Evolutionary conservation across 306 rosid genomes (phyloP).

Genomic region (Coriaria nepalensis): DNA sequence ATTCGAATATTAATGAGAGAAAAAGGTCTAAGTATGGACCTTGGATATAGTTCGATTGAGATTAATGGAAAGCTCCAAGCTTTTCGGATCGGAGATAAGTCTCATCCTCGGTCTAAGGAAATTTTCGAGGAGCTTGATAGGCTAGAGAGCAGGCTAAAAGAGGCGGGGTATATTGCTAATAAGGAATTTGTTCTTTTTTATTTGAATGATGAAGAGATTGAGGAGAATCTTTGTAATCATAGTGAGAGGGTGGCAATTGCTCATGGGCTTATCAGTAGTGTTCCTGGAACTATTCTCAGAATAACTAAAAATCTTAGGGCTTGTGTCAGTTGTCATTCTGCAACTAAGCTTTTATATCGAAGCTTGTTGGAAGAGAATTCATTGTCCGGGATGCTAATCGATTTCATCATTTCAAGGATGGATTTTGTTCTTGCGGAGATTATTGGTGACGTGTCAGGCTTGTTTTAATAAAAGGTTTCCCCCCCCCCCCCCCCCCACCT

Average conservation of each 20-base stretch:
- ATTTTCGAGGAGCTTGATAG: constrained; percentile 11
- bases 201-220: constrained; percentile 10
- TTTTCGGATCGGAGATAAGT: constrained; percentile 6
- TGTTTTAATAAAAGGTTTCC: too few species aligned
- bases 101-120: constrained; percentile 8
- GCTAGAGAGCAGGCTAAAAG: constrained; percentile 10
- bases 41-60: constrained; percentile 15
- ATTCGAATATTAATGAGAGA: constrained; percentile 11
- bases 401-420: constrained; percentile 11
- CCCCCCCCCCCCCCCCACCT: too few species aligned
- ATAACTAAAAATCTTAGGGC: constrained; percentile 11
- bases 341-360: constrained; percentile 10
- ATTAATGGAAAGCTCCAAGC: constrained; percentile 8
- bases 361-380: constrained; percentile 10
- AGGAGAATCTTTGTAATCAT: constrained; percentile 11
- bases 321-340: constrained; percentile 5
- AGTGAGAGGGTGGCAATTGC: constrained; percentile 14
- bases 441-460: constrained; percentile 6
- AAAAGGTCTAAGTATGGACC: constrained; percentile 11
- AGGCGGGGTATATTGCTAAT: constrained; percentile 6
- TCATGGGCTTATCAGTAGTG: constrained; percentile 9
- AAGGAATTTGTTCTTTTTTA: constrained; percentile 10
- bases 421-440: constrained; percentile 10
- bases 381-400: constrained; percentile 12
- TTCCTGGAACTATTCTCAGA: constrained; percentile 10